Percentiles rank a stretch among this genome's conserved stretches.
phyloP scores from a whole-genome alignment of 2,329 filamentous ascomycete genomes.

The Didymellaceae sp. region DNA sequence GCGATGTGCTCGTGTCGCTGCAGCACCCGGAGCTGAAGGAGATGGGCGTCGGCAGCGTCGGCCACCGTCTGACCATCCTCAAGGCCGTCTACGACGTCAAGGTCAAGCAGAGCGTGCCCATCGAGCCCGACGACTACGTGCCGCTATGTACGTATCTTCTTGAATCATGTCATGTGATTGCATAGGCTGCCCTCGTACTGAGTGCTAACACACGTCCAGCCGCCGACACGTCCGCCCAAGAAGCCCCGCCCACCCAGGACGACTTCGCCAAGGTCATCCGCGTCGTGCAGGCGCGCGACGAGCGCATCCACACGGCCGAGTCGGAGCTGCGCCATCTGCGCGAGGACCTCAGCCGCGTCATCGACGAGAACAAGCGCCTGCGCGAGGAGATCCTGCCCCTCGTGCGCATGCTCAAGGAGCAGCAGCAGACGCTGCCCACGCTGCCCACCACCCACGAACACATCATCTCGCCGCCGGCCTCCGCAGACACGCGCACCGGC shows the following conservation, averaged over 20 bases:
- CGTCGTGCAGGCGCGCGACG: conserved; percentile 86
- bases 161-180: no score
- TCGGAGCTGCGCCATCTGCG: conserved; percentile 79
- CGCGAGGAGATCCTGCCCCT: conserved; percentile 92
- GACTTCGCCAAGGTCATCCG: conserved; percentile 92
- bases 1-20: conserved; percentile 86
- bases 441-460: conserved; percentile 59
- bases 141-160: conserved; percentile 74
- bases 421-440: conserved; percentile 80
- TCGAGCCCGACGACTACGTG: conserved; percentile 92
- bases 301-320: conserved; percentile 84
- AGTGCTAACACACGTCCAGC: conserved; percentile 60
- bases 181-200: no score
- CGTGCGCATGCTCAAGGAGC: conserved; percentile 88
- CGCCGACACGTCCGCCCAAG: conserved; percentile 85
- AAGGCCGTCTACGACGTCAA: conserved; percentile 98
- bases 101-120: conserved; percentile 86
- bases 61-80: conserved; percentile 90
- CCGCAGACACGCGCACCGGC: conserved; percentile 45
- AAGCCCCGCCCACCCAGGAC: conserved; percentile 86
- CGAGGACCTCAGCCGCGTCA: conserved; percentile 55
- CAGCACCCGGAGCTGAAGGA: conserved; percentile 94
- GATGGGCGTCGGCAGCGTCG: conserved; percentile 91
- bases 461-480: conserved; percentile 44
- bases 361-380: conserved; percentile 86